Evolutionary conservation across 768 basidiomycete species (phyloP), one percentile per base, ranked within the genome.

Genomic region (Rhizopogon salebrosus): DNA sequence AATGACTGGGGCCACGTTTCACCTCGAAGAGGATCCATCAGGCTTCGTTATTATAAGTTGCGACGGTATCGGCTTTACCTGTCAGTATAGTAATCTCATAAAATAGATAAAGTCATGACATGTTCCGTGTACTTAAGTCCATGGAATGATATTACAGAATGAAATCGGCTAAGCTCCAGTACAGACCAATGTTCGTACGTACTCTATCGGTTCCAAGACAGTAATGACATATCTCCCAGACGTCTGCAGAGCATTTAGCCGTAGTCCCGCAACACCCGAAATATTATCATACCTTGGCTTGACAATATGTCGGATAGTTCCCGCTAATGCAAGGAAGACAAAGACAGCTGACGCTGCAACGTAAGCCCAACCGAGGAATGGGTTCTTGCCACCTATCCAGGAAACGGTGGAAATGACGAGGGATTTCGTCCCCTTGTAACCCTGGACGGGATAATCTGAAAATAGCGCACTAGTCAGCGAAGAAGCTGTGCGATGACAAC

Each of bases 311-410:
- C 94, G 82, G 45, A 89, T 81, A n/a, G 93, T 90, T 23, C 97
- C 92, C 23, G 85, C 78, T 45, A 98, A 68, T 23, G 92, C 94
- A 38, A 99, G 81, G 11, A 91, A 75, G 16, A 98, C 84, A 65
- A 97, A 98, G 14, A 98, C 76, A 16, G 79, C 82, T 2, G 95
- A 84, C 1, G 93, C 83, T 14, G 87, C 95, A 41, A 99, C 87
- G 64, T 99, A 99, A 2, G 94, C 92, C 93, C 95, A 98, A 7
- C 97, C 97, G 18, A 99, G 78, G 84, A 99, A 99, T 1, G 94
- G 85, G 62, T 99, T 98, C 74, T 95, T 95, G 37, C 97, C 97
- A 10, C 97, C 97, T 65, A 97, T 92, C 95, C 95, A 98, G 1
- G 95, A 92, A 13, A 97, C 93, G 3, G 95, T 98, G 40, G 94